phyloP scores from a whole-genome alignment of 257 asterid genomes.

The Dorcoceras hygrometricum region DNA sequence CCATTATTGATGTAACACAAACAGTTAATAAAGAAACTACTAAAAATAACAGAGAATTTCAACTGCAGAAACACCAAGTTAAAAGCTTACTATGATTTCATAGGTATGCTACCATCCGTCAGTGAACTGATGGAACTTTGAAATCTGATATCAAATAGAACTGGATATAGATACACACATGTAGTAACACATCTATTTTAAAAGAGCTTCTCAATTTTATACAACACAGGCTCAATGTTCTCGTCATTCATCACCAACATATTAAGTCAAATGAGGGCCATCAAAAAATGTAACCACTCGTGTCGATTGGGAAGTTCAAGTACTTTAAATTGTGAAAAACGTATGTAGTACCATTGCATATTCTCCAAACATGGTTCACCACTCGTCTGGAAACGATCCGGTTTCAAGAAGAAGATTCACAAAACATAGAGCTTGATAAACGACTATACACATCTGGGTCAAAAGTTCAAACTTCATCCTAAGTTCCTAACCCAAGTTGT shows the following conservation, averaged over 20 bases:
- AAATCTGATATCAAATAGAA: no score
- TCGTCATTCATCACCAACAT: neutral
- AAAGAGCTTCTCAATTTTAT: neutral
- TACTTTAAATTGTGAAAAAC: neutral
- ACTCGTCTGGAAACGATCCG: no score
- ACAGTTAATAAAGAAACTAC: neutral
- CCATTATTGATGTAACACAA: neutral
- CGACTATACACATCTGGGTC: neutral
- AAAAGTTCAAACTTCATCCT: neutral
- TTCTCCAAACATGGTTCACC: neutral
- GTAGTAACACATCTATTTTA: neutral
- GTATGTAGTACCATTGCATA: neutral
- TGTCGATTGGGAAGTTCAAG: neutral
- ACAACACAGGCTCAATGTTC: neutral
- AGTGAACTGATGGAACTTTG: neutral
- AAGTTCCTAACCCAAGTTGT: neutral
- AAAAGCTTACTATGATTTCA: neutral
- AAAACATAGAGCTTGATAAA: neutral
- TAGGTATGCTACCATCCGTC: neutral
- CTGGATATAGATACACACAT: no score
- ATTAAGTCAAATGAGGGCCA: neutral
- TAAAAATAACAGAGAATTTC: neutral
- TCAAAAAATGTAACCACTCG: neutral
- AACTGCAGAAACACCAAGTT: neutral
- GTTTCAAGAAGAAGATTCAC: neutral